phyloP scores from a whole-genome alignment of 495 filamentous ascomycete species.

The Aspergillus diversus region DNA sequence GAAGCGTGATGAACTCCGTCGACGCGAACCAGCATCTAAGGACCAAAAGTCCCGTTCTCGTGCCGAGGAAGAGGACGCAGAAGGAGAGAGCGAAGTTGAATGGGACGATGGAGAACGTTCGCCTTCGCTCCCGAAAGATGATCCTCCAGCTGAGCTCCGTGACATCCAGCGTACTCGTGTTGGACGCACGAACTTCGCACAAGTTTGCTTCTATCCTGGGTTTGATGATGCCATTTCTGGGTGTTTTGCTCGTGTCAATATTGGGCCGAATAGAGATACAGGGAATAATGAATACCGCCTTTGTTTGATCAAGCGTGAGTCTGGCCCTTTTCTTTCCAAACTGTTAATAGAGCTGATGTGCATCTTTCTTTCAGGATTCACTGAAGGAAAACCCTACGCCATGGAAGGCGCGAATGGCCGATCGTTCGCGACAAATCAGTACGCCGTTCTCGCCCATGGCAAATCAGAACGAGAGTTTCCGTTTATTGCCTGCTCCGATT shows the following conservation, averaged over 20 bases:
- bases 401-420: slow-evolving; percentile 72
- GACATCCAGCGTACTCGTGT: slow-evolving; percentile 84
- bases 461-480: slow-evolving; percentile 78
- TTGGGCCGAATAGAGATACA: slow-evolving; percentile 70
- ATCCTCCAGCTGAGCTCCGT: slow-evolving; percentile 67
- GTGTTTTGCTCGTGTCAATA: slow-evolving; percentile 80
- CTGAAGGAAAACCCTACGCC: slow-evolving; percentile 75
- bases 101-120: slow-evolving; percentile 63
- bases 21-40: slow-evolving; percentile 62
- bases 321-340: background rate
- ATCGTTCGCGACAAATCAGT: slow-evolving; percentile 73
- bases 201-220: slow-evolving; percentile 87
- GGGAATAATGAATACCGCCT: slow-evolving; percentile 79
- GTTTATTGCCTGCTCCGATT: slow-evolving; percentile 81
- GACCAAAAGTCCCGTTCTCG: slow-evolving; percentile 53
- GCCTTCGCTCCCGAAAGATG: slow-evolving; percentile 50
- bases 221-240: slow-evolving; percentile 79
- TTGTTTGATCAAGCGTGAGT: slow-evolving; percentile 79
- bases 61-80: slow-evolving; percentile 66
- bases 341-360: background rate
- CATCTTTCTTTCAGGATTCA: slow-evolving; percentile 64
- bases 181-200: slow-evolving; percentile 77
- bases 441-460: slow-evolving; percentile 73
- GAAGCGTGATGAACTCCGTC: slow-evolving; percentile 68
- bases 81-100: slow-evolving; percentile 80